These are phyloP conservation scores for Sanghuangporus weigelae DNA, from an alignment of 1,284 basidiomycete species.

Conservation along the genomic window DNA sequence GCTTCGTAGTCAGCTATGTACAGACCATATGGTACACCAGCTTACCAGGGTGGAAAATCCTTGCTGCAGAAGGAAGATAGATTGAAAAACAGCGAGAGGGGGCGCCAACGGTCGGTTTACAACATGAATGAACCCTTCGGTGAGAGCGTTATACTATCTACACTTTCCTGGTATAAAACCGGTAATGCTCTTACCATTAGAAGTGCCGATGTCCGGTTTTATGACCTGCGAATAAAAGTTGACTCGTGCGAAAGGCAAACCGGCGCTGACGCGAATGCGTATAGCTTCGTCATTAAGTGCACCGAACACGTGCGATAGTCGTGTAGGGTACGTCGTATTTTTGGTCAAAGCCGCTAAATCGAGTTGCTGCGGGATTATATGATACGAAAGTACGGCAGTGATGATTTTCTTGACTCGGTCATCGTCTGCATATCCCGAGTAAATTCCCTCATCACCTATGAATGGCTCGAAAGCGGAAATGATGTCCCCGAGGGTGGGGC, in stretches of 20 bases:
- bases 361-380: constrained; percentile 48
- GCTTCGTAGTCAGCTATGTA: background rate
- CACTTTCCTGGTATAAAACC: background rate
- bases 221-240: constrained; percentile 54
- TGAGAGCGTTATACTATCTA: background rate
- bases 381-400: constrained; percentile 55
- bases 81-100: constrained; percentile 57
- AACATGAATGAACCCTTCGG: constrained; percentile 50
- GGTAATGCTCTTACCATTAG: constrained; percentile 42
- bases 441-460: background rate
- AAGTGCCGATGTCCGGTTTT: constrained; percentile 41
- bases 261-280: constrained; percentile 46
- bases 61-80: constrained; percentile 49
- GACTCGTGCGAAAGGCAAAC: constrained; percentile 36
- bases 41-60: constrained; percentile 51
- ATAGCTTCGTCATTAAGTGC: constrained; percentile 48
- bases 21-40: constrained; percentile 11
- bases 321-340: constrained; percentile 58
- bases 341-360: constrained; percentile 39
- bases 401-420: constrained; percentile 50
- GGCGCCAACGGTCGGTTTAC: constrained; percentile 58
- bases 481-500: constrained; percentile 14
- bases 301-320: constrained; percentile 46
- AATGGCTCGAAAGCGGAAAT: background rate
- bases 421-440: constrained; percentile 32